A percentile compares a stretch with the other conserved stretches of the same genome.
Evolutionary conservation across 2,329 filamentous ascomycete species (phyloP).

Genomic region (Teratosphaeria viscida): DNA sequence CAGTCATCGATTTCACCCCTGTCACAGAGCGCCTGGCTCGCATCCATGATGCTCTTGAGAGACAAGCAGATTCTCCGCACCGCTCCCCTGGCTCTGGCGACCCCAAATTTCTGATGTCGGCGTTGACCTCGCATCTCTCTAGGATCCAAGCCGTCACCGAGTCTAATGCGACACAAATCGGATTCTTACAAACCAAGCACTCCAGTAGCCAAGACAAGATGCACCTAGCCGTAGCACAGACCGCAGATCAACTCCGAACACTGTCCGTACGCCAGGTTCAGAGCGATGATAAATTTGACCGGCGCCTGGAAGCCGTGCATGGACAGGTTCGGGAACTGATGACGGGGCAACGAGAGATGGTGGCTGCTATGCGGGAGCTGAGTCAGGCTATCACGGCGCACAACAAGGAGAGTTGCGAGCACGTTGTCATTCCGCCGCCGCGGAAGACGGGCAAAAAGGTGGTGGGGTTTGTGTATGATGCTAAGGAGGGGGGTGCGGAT

Average conservation of each 20-base stretch:
- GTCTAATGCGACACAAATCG: conserved; percentile 15
- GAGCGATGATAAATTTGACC: conserved; percentile 4
- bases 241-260: conserved; percentile 4
- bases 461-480: conserved; percentile 18
- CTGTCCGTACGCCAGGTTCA: conserved; percentile 1
- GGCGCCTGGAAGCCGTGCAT: conserved; percentile 13
- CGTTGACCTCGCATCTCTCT: conserved; percentile 18
- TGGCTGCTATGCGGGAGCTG: conserved; percentile 14
- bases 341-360: conserved; percentile 18
- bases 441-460: conserved; percentile 22
- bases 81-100: conserved; percentile 11
- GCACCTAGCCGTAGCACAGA: conserved; percentile 5
- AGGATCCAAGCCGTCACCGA: conserved; percentile 22
- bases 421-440: conserved; percentile 22
- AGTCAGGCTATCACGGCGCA: conserved; percentile 13
- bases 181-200: conserved; percentile 6
- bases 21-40: conserved; percentile 16
- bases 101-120: conserved; percentile 18
- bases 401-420: conserved; percentile 13
- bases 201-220: conserved; percentile 4
- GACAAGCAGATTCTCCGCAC: conserved; percentile 1
- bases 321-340: conserved; percentile 18
- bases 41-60: conserved; percentile 13
- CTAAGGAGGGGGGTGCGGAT: conserved; percentile 9
- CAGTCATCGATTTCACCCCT: conserved; percentile 15